Evolutionary conservation across 1,139 yeast genomes (phyloP).

Genomic region (Cylindricascospora bacillispora): DNA sequence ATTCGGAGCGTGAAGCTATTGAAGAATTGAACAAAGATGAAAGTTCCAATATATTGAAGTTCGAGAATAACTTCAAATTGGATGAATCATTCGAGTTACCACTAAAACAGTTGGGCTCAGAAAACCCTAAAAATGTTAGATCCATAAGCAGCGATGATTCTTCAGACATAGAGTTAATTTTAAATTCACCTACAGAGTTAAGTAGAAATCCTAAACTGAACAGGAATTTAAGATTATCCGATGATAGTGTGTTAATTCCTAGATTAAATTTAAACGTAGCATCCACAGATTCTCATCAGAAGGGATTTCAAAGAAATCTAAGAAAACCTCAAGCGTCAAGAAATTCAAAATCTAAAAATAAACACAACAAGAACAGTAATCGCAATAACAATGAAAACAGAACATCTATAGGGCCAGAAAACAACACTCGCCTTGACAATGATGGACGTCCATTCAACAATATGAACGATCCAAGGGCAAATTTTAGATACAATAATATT

Average conservation of each 20-base stretch:
- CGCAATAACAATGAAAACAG: too few species aligned
- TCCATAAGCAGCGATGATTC: background rate
- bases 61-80: background rate
- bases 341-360: background rate
- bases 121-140: background rate
- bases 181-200: conserved; percentile 7
- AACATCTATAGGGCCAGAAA: too few species aligned
- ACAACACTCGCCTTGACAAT: background rate
- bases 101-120: background rate
- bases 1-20: background rate
- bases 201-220: background rate
- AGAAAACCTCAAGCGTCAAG: background rate
- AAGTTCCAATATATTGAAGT: conserved; percentile 3
- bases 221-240: background rate
- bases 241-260: background rate
- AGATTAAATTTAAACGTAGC: background rate
- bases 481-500: conserved; percentile 5
- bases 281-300: background rate
- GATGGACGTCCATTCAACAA: background rate
- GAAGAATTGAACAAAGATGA: background rate
- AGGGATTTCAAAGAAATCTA: too few species aligned
- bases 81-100: background rate
- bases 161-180: conserved; percentile 16
- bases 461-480: conserved; percentile 1
- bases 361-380: too few species aligned